These are phyloP conservation scores for Eucalyptus decipiens DNA, from an alignment of 345 rosid genomes.

Conservation along the genomic window DNA sequence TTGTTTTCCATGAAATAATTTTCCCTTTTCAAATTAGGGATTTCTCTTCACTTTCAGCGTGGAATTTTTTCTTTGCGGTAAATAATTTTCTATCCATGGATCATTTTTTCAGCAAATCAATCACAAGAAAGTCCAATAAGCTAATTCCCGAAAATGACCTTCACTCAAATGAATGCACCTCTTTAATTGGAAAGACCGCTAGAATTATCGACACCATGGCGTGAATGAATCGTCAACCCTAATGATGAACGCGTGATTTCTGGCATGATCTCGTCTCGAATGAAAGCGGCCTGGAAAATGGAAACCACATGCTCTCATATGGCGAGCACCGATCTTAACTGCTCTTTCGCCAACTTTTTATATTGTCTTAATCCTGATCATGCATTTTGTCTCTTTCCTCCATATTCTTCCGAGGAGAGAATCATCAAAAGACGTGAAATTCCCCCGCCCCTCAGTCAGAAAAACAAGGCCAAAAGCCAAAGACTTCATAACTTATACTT, in stretches of 20 bases:
- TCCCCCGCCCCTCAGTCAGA: neutral
- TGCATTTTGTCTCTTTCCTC: neutral
- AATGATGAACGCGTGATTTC: neutral
- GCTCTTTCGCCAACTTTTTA: neutral
- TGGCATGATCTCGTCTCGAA: neutral
- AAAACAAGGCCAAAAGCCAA: neutral
- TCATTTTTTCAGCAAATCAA: neutral
- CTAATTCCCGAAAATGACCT: neutral
- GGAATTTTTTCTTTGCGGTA: too few species aligned
- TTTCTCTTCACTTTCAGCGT: neutral
- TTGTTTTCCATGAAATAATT: neutral
- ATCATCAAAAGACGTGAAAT: neutral
- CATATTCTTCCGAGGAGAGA: neutral
- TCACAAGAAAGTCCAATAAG: neutral
- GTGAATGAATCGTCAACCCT: neutral
- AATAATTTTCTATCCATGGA: neutral
- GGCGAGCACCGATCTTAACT: neutral
- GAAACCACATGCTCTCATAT: neutral
- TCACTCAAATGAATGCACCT: neutral
- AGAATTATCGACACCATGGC: neutral
- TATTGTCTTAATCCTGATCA: neutral
- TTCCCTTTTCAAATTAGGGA: neutral
- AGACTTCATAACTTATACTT: neutral
- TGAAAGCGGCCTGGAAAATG: neutral
- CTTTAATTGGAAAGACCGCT: neutral